Evolutionary conservation across 768 basidiomycete species (phyloP), one percentile per base, ranked within the genome.

Genomic region (Pleurotus pulmonarius): DNA sequence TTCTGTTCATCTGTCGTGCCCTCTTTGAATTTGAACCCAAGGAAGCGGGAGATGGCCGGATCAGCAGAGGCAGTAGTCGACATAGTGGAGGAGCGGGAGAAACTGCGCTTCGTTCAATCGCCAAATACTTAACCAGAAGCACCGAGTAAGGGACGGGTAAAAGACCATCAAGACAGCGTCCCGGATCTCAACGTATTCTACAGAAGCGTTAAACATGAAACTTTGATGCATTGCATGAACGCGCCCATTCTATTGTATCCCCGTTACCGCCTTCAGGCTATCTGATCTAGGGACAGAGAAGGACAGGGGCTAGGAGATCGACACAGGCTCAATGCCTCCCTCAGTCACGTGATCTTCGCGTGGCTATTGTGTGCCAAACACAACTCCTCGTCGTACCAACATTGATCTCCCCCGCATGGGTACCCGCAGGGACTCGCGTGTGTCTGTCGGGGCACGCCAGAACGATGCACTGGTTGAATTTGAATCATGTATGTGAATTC

Each of bases 391-490:
- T 38, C 43, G 61, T 56, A 34, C 29, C 29, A 34, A 44, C 57
- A 55, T 59, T 55, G 54, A 56, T 43, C 37, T 43, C 12, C 46
- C 40, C 63, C 63, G 67, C 67, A 73, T 75, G 69, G 79, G 79
- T 77, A 82, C 78, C 74, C 79, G 81, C 76, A 73, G 81, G 64
- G 81, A 83, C 67, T 81, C 82, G 69, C 80, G 82, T 65, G 75
- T 76, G n/a, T 90, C 87, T 26, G 73, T 85, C 60, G 82, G 78
- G 52, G 75, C 72, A 59, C 78, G 86, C 62, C 89, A 90, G 74
- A 87, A 83, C 67, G 90, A 92, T 71, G 86, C 90, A 46, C 75
- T 93, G 43, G 79, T 86, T 59, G 91, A 93, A 66, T 92, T 91
- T 64, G 91, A 93, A 73, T 88, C 82, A 65, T 91, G 90, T 93